Evolutionary conservation across 208 protist genomes (phyloP), one percentile per base, ranked within the genome.

Genomic region (Trypanosomatidae sp.): DNA sequence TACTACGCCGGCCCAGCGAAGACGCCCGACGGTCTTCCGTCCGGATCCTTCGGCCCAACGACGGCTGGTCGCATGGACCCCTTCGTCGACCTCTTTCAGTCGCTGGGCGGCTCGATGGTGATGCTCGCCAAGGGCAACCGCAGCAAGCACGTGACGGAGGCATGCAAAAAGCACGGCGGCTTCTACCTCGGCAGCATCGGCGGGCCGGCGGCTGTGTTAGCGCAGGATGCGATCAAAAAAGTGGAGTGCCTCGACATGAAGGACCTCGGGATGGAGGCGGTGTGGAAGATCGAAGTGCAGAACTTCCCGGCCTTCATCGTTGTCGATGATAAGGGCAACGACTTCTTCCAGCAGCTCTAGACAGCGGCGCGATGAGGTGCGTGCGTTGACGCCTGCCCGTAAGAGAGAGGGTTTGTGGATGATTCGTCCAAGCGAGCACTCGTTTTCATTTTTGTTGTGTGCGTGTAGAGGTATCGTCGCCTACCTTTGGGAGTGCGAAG

Each of bases 1-100:
- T 99, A 99, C 89, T 99, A 99, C 85, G 98, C 93, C n/a, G 97
- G 98, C 41, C 98, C 98, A n/a, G 98, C 98, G 15, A 99, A 99
- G 91, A 92, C 93, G 55, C 98, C 98, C 7, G 85, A 98, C 5
- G 98, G 97, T 7, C 76, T 96, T 55, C 82, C 97, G 7, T 97
- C 91, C 25, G 98, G 98, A 52, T 99, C 97, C 56, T 99, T 99
- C 70, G 98, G 98, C 28, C 97, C 98, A 44, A 99, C 98, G 44
- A 99, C 98, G 1, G 97, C 98, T 33, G 97, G 96, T 6, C 91
- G 97, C 64, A 99, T 99, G 98, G 97, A 99, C 80, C 87, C 92
- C 33, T 99, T 99, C 82, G 97, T 99, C 30, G 92, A 98, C 69
- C 59, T 83, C 28, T 99, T 99, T 83, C 94, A 98, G 92, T 78